A percentile compares a stretch with the other conserved stretches of the same genome.
phyloP scores from a whole-genome alignment of 2,329 filamentous ascomycete genomes.

The Claviceps pazoutovae region DNA sequence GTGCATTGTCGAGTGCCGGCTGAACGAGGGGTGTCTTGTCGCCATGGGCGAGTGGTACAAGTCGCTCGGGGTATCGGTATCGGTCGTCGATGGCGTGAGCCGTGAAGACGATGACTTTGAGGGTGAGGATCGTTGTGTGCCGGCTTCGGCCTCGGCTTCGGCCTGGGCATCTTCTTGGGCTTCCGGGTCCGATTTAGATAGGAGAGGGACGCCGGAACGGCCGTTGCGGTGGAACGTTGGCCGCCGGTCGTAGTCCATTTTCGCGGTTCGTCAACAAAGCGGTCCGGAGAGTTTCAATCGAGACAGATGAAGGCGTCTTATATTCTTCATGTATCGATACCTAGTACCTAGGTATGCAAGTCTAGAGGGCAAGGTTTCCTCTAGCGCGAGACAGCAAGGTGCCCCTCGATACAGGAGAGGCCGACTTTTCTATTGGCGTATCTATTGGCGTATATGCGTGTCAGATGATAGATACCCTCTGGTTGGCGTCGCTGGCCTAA shows the following conservation, averaged over 20 bases:
- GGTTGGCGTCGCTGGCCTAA: too few relatives aligned
- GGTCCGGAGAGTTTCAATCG: neutral
- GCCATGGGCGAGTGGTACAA: slow-evolving; percentile 1
- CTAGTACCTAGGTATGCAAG: too few relatives aligned
- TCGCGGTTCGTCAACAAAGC: neutral
- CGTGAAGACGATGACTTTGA: slow-evolving; percentile 8
- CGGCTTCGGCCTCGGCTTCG: slow-evolving; percentile 9
- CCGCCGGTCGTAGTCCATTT: slow-evolving; percentile 6
- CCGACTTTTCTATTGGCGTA: too few relatives aligned
- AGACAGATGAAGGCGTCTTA: neutral
- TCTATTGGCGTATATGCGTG: too few relatives aligned
- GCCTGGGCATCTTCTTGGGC: neutral
- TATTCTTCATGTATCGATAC: neutral
- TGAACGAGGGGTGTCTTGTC: slow-evolving; percentile 14
- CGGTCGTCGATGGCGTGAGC: slow-evolving; percentile 12
- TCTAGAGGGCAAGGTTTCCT: too few relatives aligned
- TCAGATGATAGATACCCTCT: too few relatives aligned
- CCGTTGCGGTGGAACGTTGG: slow-evolving; percentile 7
- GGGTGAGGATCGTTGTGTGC: slow-evolving; percentile 12
- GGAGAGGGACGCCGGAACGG: slow-evolving; percentile 9
- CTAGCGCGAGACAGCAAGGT: too few relatives aligned
- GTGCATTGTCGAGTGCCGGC: slow-evolving; percentile 51
- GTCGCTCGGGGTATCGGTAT: slow-evolving; percentile 7
- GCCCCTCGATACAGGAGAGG: too few relatives aligned
- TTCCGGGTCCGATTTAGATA: slow-evolving; percentile 9